These are phyloP conservation scores for Polygonum aviculare DNA, from an alignment of 148 eudicot species.

Conservation along the genomic window DNA sequence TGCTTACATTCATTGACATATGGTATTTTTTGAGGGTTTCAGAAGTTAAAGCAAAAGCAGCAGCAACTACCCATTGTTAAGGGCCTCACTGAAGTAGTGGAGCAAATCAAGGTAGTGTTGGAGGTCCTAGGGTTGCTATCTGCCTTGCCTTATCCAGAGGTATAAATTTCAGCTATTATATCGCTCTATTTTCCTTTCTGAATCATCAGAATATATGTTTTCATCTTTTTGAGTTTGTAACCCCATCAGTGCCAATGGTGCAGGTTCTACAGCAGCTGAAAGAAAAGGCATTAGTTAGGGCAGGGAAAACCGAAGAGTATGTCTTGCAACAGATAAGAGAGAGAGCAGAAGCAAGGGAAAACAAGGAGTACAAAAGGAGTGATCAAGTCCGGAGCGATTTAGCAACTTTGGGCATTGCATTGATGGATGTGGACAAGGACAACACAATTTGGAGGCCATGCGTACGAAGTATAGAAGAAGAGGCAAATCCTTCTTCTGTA, in stretches of 20 bases:
- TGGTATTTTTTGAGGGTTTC: slow-evolving; percentile 19
- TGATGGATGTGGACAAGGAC: slow-evolving; percentile 65
- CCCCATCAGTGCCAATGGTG: not conserved
- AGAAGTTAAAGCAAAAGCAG: slow-evolving; percentile 67
- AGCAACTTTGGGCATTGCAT: slow-evolving; percentile 54
- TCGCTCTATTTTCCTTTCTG: not conserved
- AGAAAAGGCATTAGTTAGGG: slow-evolving; percentile 67
- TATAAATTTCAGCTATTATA: slow-evolving; percentile 11
- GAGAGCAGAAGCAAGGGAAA: slow-evolving; percentile 50
- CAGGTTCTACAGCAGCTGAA: slow-evolving; percentile 75
- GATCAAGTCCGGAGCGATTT: slow-evolving; percentile 59
- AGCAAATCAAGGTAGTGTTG: slow-evolving; percentile 41
- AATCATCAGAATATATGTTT: not conserved
- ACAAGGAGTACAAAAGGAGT: slow-evolving; percentile 54
- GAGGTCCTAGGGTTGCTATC: slow-evolving; percentile 67
- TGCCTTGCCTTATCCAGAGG: slow-evolving; percentile 54
- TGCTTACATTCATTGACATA: not conserved
- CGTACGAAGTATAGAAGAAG: slow-evolving; percentile 27
- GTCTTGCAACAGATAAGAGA: slow-evolving; percentile 41
- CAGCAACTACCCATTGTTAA: slow-evolving; percentile 30
- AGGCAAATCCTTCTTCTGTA: slow-evolving; percentile 14
- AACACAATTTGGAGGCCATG: slow-evolving; percentile 73
- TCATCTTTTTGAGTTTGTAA: not conserved
- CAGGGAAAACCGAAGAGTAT: slow-evolving; percentile 57
- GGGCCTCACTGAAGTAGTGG: slow-evolving; percentile 48